Evolutionary conservation across 2,329 filamentous ascomycete genomes (phyloP).

Genomic region (Parastagonospora nodorum): DNA sequence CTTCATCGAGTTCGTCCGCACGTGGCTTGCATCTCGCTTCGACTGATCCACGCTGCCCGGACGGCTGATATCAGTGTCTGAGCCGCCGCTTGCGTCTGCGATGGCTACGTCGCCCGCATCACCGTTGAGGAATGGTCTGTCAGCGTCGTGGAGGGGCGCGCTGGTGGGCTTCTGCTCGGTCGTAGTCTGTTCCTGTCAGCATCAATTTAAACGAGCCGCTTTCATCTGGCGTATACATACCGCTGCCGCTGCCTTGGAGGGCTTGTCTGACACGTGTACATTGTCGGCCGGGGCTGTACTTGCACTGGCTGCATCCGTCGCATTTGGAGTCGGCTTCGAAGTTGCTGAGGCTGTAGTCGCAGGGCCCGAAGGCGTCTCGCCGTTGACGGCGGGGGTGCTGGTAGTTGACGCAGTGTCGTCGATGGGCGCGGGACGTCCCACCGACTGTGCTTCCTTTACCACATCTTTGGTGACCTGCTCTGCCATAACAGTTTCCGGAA

Average conservation of each 20-base stretch:
- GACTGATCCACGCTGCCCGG: conserved; percentile 57
- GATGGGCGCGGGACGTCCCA: conserved; percentile 66
- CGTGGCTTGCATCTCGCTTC: conserved; percentile 64
- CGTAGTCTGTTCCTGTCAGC: conserved; percentile 24
- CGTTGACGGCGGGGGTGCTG: conserved; percentile 59
- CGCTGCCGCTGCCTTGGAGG: conserved; percentile 14
- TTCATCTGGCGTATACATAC: conserved; percentile 25
- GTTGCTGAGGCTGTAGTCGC: conserved; percentile 35
- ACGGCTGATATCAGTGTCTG: conserved; percentile 75
- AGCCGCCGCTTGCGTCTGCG: conserved; percentile 73
- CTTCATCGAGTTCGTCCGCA: conserved; percentile 65
- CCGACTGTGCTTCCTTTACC: conserved; percentile 73
- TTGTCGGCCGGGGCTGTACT: conserved; percentile 21
- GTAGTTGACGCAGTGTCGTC: conserved; percentile 68
- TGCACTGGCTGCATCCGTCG: conserved; percentile 29
- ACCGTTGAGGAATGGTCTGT: conserved; percentile 42
- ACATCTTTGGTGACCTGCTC: conserved; percentile 72
- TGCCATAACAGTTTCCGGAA: conserved; percentile 70
- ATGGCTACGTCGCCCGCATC: conserved; percentile 51
- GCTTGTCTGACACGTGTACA: conserved; percentile 23
- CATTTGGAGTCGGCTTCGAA: conserved; percentile 46
- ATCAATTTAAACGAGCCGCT: not conserved
- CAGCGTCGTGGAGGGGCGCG: conserved; percentile 17
- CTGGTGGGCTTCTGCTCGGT: conserved; percentile 15
- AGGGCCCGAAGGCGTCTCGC: conserved; percentile 47